These are phyloP conservation scores for Fistulina hepatica DNA, from an alignment of 1,284 basidiomycete genomes.

Conservation along the genomic window DNA sequence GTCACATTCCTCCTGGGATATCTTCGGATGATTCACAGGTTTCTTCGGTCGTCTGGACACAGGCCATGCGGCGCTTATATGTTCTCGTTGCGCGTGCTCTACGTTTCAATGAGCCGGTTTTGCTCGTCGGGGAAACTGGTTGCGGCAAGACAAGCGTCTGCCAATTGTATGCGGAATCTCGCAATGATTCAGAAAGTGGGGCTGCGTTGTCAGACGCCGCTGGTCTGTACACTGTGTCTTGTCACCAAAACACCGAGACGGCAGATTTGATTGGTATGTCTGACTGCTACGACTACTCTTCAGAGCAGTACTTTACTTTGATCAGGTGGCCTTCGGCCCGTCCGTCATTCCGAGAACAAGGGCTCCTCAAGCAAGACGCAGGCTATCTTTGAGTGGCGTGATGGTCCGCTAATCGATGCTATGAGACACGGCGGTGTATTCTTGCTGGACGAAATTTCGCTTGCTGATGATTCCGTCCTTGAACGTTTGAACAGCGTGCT, in stretches of 20 bases:
- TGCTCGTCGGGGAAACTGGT: constrained; percentile 98
- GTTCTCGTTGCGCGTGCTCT: constrained; percentile 76
- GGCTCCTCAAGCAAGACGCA: too few relatives aligned
- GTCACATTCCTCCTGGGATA: constrained; percentile 37
- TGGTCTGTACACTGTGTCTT: constrained; percentile 74
- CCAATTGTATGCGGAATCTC: constrained; percentile 71
- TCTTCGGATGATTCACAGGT: constrained; percentile 24
- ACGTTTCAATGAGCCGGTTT: constrained; percentile 86
- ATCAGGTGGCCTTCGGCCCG: constrained; percentile 82
- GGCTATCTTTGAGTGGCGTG: constrained; percentile 94
- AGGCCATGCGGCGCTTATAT: constrained; percentile 87
- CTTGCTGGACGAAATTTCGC: constrained; percentile 92
- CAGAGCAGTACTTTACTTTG: too few relatives aligned
- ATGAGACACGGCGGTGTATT: constrained; percentile 85
- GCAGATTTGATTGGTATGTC: constrained; percentile 97
- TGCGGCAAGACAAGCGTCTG: constrained; percentile 97
- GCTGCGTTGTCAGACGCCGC: too few relatives aligned
- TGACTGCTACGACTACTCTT: too few relatives aligned
- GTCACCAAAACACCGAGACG: constrained; percentile 99
- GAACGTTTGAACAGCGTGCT: constrained; percentile 96
- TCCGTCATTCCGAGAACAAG: constrained; percentile 70
- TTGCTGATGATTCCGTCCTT: constrained; percentile 97
- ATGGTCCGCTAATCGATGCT: constrained; percentile 89
- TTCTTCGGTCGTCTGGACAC: constrained; percentile 71
- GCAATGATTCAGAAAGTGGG: not conserved